Evolutionary conservation across 331 rosid genomes (phyloP).

Genomic region (Malus hybrid): DNA sequence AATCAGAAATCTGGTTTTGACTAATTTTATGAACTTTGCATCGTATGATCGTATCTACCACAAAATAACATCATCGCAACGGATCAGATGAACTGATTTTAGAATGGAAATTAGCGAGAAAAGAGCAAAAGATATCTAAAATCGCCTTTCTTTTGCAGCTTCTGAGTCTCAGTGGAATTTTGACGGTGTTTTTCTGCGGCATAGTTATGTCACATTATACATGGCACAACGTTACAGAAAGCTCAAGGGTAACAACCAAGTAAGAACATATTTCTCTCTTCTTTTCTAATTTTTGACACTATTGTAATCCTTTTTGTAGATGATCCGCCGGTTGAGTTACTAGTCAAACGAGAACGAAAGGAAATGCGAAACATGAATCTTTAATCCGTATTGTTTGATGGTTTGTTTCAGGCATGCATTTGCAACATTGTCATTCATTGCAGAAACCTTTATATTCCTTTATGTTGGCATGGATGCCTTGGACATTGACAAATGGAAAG

Average conservation of each 20-base stretch:
- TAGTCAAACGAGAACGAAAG: not conserved
- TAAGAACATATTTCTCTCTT: conserved; percentile 17
- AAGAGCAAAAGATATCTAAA: not conserved
- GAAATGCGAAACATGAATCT: not conserved
- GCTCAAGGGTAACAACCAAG: conserved; percentile 79
- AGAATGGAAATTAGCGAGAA: not conserved
- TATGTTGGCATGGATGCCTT: conserved; percentile 86
- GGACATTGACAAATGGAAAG: conserved; percentile 59
- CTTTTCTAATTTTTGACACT: no score
- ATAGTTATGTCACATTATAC: conserved; percentile 82
- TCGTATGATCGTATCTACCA: not conserved
- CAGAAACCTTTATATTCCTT: conserved; percentile 72
- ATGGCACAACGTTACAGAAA: conserved; percentile 75
- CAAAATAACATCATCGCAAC: no score
- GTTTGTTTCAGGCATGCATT: conserved; percentile 74
- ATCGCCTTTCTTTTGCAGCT: conserved; percentile 38
- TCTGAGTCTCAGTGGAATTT: conserved; percentile 64
- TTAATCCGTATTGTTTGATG: not conserved
- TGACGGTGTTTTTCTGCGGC: conserved; percentile 78
- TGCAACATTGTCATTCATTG: conserved; percentile 75
- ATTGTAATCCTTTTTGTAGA: no score
- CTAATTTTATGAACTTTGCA: not conserved
- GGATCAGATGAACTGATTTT: not conserved
- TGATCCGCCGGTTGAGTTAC: not conserved
- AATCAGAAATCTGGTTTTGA: not conserved